Percentiles rank a stretch among this genome's conserved stretches.
These are phyloP conservation scores for Ballota nigra DNA, from an alignment of 257 asterid species.

Conservation along the genomic window DNA sequence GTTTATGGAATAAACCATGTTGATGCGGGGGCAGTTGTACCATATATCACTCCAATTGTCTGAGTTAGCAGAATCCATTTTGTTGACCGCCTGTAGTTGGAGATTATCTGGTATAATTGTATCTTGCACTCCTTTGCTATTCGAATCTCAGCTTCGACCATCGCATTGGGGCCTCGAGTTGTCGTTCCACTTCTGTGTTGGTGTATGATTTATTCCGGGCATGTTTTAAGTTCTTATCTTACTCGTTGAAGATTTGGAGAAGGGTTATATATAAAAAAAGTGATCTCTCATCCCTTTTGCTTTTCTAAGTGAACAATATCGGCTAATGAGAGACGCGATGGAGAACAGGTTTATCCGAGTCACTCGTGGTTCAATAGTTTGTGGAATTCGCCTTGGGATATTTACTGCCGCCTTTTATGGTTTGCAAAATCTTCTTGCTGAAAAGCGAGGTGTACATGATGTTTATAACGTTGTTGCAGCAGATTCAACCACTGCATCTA, in stretches of 20 bases:
- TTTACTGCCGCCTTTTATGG: conserved; percentile 86
- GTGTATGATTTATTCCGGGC: too few relatives aligned
- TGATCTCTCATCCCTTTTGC: too few relatives aligned
- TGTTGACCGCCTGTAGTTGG: neutral
- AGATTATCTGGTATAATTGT: too few relatives aligned
- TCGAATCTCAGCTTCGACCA: too few relatives aligned
- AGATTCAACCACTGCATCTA: conserved; percentile 94
- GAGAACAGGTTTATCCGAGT: conserved; percentile 89
- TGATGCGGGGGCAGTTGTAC: neutral
- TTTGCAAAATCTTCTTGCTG: conserved; percentile 81
- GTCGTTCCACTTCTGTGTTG: neutral
- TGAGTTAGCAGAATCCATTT: too few relatives aligned
- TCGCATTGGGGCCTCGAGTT: neutral
- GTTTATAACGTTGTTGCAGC: conserved; percentile 86
- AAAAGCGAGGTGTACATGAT: conserved; percentile 86
- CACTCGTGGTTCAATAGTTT: conserved; percentile 90
- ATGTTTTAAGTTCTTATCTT: too few relatives aligned
- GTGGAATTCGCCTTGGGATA: conserved; percentile 96
- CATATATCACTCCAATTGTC: too few relatives aligned
- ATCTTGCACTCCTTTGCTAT: too few relatives aligned
- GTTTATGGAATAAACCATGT: neutral
- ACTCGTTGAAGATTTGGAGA: too few relatives aligned
- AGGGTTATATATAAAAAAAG: too few relatives aligned
- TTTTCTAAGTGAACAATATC: conserved; percentile 90
- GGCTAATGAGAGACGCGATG: conserved; percentile 97